Evolutionary conservation across 495 filamentous ascomycete genomes (phyloP).

Genomic region (Trichoderma gamsii): DNA sequence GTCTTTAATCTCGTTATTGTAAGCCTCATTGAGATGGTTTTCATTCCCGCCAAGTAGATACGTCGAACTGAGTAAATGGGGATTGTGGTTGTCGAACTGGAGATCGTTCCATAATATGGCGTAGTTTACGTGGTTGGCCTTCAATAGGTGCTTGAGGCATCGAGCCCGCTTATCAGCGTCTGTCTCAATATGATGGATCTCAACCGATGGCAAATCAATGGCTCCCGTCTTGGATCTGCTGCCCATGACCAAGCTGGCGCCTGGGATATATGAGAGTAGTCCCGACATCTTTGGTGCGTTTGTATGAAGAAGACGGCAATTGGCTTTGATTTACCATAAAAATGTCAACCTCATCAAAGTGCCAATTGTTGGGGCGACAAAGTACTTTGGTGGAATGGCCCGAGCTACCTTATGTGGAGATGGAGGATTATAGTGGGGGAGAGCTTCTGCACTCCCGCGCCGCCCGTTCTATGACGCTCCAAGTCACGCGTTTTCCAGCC

Average conservation of each 20-base stretch:
- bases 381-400: not conserved
- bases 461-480: not conserved
- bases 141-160: slow-evolving; percentile 82
- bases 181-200: slow-evolving; percentile 72
- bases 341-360: not conserved
- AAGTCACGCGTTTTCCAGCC: not conserved
- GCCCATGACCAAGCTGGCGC: not conserved
- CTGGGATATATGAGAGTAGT: not conserved
- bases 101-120: slow-evolving; percentile 73
- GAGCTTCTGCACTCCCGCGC: not conserved
- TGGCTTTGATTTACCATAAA: not conserved
- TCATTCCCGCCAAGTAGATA: slow-evolving; percentile 73
- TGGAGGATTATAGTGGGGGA: not conserved
- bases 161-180: slow-evolving; percentile 69
- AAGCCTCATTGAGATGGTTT: slow-evolving; percentile 67
- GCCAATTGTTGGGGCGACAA: not conserved
- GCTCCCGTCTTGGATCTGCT: slow-evolving; percentile 14
- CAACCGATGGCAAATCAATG: slow-evolving; percentile 63
- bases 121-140: slow-evolving; percentile 86
- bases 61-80: slow-evolving; percentile 78
- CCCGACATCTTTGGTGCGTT: not conserved
- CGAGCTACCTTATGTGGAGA: not conserved
- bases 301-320: not conserved
- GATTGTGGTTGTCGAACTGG: slow-evolving; percentile 78
- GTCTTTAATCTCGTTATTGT: slow-evolving; percentile 63